Percentiles rank a stretch among this genome's conserved stretches.
phyloP scores from a whole-genome alignment of 371 early-diverging fungal genomes.

The Mortierella sp. region DNA sequence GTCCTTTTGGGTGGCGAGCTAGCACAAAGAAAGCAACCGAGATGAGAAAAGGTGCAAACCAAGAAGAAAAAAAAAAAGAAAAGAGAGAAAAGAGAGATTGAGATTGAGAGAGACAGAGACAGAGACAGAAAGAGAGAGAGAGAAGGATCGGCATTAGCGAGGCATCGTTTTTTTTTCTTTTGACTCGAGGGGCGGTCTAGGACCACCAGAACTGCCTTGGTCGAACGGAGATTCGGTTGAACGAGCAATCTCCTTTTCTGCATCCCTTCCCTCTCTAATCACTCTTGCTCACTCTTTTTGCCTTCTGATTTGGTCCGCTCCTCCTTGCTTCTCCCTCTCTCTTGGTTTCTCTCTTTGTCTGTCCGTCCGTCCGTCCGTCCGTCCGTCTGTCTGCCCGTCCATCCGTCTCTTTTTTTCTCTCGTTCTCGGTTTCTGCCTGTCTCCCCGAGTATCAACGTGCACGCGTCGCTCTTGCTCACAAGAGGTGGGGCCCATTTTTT shows the following conservation, averaged over 20 bases:
- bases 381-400: neutral
- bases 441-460: no score
- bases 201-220: neutral
- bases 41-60: no score
- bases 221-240: neutral
- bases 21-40: no score
- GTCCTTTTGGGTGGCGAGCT: no score
- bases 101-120: neutral
- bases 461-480: no score
- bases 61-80: neutral
- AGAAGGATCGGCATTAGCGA: neutral
- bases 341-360: neutral
- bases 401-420: no score
- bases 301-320: neutral
- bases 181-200: neutral
- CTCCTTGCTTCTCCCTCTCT: neutral
- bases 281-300: neutral
- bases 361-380: neutral
- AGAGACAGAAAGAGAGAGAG: neutral
- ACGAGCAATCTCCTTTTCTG: no score
- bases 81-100: neutral
- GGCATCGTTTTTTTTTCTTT: neutral
- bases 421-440: no score
- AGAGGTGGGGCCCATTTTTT: neutral
- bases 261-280: neutral